Evolutionary conservation across 139 green algal species (phyloP), one percentile per base, ranked within the genome.

Genomic region (Chlorella ohadii): DNA sequence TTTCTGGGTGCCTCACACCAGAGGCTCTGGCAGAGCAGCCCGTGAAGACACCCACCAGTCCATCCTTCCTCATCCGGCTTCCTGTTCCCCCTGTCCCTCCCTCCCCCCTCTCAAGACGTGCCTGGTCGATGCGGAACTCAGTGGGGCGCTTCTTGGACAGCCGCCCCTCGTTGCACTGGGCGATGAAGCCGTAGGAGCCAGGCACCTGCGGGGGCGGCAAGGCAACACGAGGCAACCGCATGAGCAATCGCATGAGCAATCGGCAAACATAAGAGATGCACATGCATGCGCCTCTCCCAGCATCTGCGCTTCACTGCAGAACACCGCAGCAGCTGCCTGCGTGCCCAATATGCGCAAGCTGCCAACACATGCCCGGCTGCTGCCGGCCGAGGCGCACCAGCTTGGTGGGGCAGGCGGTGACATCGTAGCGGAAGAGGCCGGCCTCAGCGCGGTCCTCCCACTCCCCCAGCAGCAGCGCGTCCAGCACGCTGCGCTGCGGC

Each of bases 121-220:
- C 96, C 77, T 95, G 72, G 88, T 99, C 97, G 15, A 98, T 87
- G n/a, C 90, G 55, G 86, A 99, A 98, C 89, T 99, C 97, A 2
- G 97, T 99, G 41, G 95, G 92, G 17, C 97, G 91, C 90, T 99
- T 99, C 90, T 99, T 98, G 74, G 87, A 95, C 83, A 93, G 93
- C 16, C 97, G 88, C 22, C 97, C 97, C 87, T 98, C 95, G 80
- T 99, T 99, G 63, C 97, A 93, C 91, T 99, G 97, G 0, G 96
- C 95, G 13, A 98, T 86, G 84, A 98, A 99, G 55, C 94, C 95
- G 51, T 92, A 94, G 20, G 76, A 17, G 17, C 97, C 97, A 11
- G 92, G 89, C 20, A 59, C 51, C 51, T 59, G 51, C 51, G 15
- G 15, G 2, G 15, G 51, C 51, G 51, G 51, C 51, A 59, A 59